Evolutionary conservation across 2,329 filamentous ascomycete species (phyloP).

Genomic region (Fusarium protoensiforme): DNA sequence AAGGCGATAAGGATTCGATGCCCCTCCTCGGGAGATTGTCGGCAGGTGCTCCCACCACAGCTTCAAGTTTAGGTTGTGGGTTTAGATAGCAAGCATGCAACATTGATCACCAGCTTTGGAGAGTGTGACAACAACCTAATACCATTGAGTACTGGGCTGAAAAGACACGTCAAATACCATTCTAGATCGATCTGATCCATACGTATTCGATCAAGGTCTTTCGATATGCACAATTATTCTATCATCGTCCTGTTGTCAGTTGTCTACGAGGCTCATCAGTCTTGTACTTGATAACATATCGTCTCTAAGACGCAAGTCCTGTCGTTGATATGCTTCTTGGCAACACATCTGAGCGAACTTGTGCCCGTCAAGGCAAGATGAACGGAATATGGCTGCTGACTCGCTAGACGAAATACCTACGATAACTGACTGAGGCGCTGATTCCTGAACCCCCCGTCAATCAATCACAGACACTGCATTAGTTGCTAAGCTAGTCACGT

Average conservation of each 20-base stretch:
- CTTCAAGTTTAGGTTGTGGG: background rate
- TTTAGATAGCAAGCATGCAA: background rate
- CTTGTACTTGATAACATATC: background rate
- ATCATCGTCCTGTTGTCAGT: background rate
- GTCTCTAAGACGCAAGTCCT: background rate
- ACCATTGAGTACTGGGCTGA: background rate
- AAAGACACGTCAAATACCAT: background rate
- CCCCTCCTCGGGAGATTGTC: constrained; percentile 50
- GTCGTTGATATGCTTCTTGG: background rate
- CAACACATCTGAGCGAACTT: background rate
- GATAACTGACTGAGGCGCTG: background rate
- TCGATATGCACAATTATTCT: background rate
- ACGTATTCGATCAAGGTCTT: background rate
- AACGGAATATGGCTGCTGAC: background rate
- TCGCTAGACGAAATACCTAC: background rate
- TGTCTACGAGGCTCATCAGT: background rate
- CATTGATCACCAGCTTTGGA: background rate
- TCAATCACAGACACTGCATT: background rate
- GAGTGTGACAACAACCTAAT: background rate
- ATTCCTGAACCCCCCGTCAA: background rate
- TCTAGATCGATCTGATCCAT: background rate
- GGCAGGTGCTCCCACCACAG: constrained; percentile 18
- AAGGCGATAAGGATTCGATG: constrained; percentile 52
- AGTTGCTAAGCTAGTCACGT: constrained; percentile 7
- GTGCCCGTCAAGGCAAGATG: background rate